Base-by-base conservation (phyloP, 306 rosid species). In the Gleditsia sinensis region DNA sequence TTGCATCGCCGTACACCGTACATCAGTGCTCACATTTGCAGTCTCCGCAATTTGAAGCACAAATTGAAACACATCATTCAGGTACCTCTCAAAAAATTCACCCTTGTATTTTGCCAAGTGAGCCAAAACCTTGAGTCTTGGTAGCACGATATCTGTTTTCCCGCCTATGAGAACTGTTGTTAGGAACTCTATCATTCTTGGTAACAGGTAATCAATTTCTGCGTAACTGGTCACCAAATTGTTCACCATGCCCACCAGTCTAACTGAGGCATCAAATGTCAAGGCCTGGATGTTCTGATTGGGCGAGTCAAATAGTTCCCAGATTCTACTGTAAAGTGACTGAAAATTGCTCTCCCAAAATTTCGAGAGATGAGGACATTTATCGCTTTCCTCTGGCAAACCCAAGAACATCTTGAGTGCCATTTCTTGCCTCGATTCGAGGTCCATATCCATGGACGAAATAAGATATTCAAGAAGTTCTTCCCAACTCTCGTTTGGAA, bases 391-490 rank as follows among this genome's bases (percentile, higher is more conserved):
- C 43, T 49, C 11, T 0, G 84, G 76, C 9, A 74, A 0, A 37
- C 27, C 49, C 13, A n/a, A 4, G 21, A 80, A 30, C 33, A 80
- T 0, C 34, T 6, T 6, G 19, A 80, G 51, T 60, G 80, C 83
- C 45, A 60, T 63, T 17, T 17, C 56, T 9, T 28, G 19, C 1
- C 25, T 11, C 16, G 3, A 14, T 14, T 14, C 0, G 1, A 21
- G 2, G 8, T 58, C 14, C 1, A 14, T n/a, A 0, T 40, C 1
- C 27, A 67, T 0, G 17, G 49, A 61, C 0, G 20, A 0, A 25
- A 59, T 0, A 11, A 72, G 8, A 51, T 67, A 58, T 4, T 49
- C 60, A 28, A 67, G 80, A 74, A 74, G 66, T 32, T 68, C 80
- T 2, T 2, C 6, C 84, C 84, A 80, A 8, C 34, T 45, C 4